Conservation (phyloP, 169 alveolate genomes). For the Theileria parva region DNA sequence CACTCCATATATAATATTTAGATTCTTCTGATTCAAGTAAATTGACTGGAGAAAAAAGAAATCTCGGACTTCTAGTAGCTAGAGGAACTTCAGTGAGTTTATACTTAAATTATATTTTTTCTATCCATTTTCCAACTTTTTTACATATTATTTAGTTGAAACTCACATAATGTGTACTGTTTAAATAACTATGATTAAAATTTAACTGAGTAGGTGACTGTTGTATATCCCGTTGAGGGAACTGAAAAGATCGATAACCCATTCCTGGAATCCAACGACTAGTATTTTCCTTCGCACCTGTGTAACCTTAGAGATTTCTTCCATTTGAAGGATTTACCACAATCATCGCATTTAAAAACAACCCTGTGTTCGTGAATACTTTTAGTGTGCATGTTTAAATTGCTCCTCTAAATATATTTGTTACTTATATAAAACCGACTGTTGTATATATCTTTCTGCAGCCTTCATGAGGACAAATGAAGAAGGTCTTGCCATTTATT, state of each 20-base stretch:
- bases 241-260: constrained; percentile 84
- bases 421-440: constrained; percentile 23
- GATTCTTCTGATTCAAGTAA: constrained; percentile 81
- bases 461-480: constrained; percentile 46
- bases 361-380: constrained; percentile 9
- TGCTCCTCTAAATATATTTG: constrained; percentile 41
- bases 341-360: constrained; percentile 42
- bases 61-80: constrained; percentile 85
- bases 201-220: constrained; percentile 67
- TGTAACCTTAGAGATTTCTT: constrained; percentile 24
- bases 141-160: neutral
- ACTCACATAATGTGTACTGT: neutral
- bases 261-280: constrained; percentile 64
- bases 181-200: neutral
- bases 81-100: constrained; percentile 86
- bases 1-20: constrained; percentile 1
- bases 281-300: constrained; percentile 34
- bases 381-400: constrained; percentile 28
- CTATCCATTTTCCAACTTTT: neutral
- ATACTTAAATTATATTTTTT: neutral
- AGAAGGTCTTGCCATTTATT: neutral
- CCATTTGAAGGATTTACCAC: constrained; percentile 38
- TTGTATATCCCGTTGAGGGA: constrained; percentile 84
- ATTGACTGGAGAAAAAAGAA: constrained; percentile 79
- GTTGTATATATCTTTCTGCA: constrained; percentile 53